Base-by-base conservation (phyloP, 305 asterid genomes). In the Petunia hybrid region DNA sequence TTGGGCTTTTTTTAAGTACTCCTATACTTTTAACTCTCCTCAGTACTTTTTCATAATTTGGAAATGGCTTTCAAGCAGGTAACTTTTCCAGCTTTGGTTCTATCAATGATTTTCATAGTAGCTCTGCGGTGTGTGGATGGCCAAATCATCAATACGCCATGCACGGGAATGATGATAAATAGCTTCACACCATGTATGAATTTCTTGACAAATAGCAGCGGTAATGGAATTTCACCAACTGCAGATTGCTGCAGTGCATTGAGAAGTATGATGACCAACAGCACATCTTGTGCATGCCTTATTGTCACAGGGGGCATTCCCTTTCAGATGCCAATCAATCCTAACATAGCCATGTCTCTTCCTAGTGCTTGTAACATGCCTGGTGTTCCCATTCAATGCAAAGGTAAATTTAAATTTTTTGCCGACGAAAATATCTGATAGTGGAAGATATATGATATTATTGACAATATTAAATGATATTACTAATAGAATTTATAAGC, bases 291-390 rank as follows among this genome's bases (percentile, higher is more conserved):
- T 45, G 13, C 89, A 40, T 91, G 95, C 87, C 85, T 83, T 0
- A 89, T 91, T 67, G 84, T 83, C 6, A 84, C 88, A 0, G 93
- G 91, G 10, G 86, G 86, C 53, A 80, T 86, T 5, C 92, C 93
- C 0, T 91, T 92, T 77, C 88, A 77, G 41, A 57, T 90, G 10
- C 97, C 97, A 6, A 57, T 92, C 55, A 89, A 89, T 14, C 91
- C 85, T 9, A 91, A 90, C 10, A 83, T 87, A 0, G 95, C 91
- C 12, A 57, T 91, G 39, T 83, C 92, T 45, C 91, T 94, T 35
- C 98, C 98, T 0, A 90, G 90, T 31, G 93, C 97, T 38, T 94
- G 98, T 84, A 91, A 90, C 79, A 87, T 82, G 86, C 87, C 91
- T 31, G 90, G 91, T 5, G 92, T 94, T 5, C 90, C 98, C 45